Conservation (phyloP, 1,284 basidiomycete species). For the Microbotryum silenes-acaulis region DNA sequence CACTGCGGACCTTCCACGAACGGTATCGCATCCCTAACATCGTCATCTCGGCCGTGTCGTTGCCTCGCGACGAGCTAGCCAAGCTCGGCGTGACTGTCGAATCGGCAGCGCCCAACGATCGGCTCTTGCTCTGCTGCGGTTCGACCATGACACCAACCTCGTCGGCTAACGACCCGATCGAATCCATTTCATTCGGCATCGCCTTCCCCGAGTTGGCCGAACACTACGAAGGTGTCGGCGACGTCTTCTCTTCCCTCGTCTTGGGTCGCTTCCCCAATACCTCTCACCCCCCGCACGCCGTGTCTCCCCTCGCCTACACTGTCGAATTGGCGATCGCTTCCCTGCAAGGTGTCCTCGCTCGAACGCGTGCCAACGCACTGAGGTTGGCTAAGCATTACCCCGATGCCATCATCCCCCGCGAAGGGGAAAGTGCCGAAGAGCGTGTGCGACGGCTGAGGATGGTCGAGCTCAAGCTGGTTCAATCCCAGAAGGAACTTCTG, state of each 20-base stretch:
- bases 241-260: conserved; percentile 90
- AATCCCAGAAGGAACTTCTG: conserved; percentile 56
- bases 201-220: conserved; percentile 73
- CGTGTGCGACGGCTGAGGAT: conserved; percentile 77
- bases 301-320: conserved; percentile 53
- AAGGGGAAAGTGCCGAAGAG: conserved; percentile 42
- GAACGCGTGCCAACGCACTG: conserved; percentile 57
- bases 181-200: conserved; percentile 52
- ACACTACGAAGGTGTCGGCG: conserved; percentile 94
- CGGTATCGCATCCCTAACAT: conserved; percentile 71
- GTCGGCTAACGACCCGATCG: conserved; percentile 11
- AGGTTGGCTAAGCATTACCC: conserved; percentile 45
- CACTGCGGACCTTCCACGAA: conserved; percentile 66
- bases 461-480: conserved; percentile 70
- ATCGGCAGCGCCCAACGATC: conserved; percentile 35
- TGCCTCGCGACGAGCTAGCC: conserved; percentile 38
- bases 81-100: conserved; percentile 11
- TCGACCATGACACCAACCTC: conserved; percentile 46
- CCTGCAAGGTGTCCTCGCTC: conserved; percentile 72
- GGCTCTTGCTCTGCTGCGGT: conserved; percentile 66
- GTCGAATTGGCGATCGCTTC: conserved; percentile 59
- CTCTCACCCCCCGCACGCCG: conserved; percentile 59
- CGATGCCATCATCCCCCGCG: conserved; percentile 30
- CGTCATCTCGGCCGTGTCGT: conserved; percentile 77
- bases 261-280: conserved; percentile 60